phyloP scores from a whole-genome alignment of 148 eudicot species.

The Silene conica region DNA sequence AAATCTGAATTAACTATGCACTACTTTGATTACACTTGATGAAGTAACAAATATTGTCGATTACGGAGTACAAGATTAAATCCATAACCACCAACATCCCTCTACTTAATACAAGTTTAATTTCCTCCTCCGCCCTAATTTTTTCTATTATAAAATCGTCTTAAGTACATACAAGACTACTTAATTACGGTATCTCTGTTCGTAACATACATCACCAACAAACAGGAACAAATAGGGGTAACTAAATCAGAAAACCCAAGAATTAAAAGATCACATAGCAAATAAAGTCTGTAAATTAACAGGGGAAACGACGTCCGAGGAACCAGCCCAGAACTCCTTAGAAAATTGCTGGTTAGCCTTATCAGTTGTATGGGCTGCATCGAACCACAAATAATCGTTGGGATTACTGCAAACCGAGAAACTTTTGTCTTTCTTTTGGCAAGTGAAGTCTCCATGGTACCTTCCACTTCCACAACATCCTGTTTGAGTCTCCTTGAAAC shows the following conservation, averaged over 20 bases:
- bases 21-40: background rate
- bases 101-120: too few species aligned
- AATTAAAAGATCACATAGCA: conserved; percentile 3
- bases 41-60: background rate
- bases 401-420: conserved; percentile 41
- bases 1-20: background rate
- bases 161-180: background rate
- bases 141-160: background rate
- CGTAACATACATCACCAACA: background rate
- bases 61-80: background rate
- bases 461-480: conserved; percentile 47
- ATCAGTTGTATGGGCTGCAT: conserved; percentile 43
- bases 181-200: background rate
- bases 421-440: conserved; percentile 22
- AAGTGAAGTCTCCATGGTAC: conserved; percentile 33
- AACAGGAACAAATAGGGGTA: background rate
- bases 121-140: too few species aligned
- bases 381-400: conserved; percentile 44
- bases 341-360: conserved; percentile 43
- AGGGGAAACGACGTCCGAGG: conserved; percentile 36
- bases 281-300: conserved; percentile 44
- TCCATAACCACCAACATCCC: too few species aligned
- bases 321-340: conserved; percentile 46
- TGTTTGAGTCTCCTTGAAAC: conserved; percentile 32
- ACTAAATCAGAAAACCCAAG: background rate